These are phyloP conservation scores for Coniella lustricola DNA, from an alignment of 2,329 filamentous ascomycete genomes.

Conservation along the genomic window DNA sequence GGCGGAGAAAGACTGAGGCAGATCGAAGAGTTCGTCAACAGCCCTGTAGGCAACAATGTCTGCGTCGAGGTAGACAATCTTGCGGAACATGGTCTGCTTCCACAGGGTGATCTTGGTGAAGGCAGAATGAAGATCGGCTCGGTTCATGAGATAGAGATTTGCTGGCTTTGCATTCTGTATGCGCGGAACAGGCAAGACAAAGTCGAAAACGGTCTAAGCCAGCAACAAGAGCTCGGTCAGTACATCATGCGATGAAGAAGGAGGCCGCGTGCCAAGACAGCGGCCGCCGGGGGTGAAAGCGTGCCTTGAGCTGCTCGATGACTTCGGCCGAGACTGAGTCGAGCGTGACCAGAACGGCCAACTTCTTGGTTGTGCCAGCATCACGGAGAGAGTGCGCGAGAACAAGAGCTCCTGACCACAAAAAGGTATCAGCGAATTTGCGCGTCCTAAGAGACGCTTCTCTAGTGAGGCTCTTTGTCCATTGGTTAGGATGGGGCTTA, in stretches of 20 bases:
- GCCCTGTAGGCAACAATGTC: slow-evolving; percentile 87
- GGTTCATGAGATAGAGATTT: slow-evolving; percentile 88
- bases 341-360: slow-evolving; percentile 76
- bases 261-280: neutral
- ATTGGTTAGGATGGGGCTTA: slow-evolving; percentile 42
- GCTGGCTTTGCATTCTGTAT: slow-evolving; percentile 69
- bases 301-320: slow-evolving; percentile 70
- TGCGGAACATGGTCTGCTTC: slow-evolving; percentile 83
- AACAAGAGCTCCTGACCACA: slow-evolving; percentile 79
- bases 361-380: slow-evolving; percentile 76
- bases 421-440: slow-evolving; percentile 14
- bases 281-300: slow-evolving; percentile 14
- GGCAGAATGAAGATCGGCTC: slow-evolving; percentile 79
- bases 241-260: slow-evolving; percentile 8
- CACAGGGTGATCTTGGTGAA: slow-evolving; percentile 97
- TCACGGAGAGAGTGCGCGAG: slow-evolving; percentile 92
- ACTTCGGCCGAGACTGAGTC: slow-evolving; percentile 71
- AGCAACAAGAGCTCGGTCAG: slow-evolving; percentile 18
- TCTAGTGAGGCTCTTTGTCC: neutral
- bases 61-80: slow-evolving; percentile 90
- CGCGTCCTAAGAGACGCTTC: slow-evolving; percentile 5
- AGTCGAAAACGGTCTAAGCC: slow-evolving; percentile 78
- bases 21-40: slow-evolving; percentile 83
- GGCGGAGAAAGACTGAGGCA: slow-evolving; percentile 54
- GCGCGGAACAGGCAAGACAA: slow-evolving; percentile 75